Conservation (phyloP, 1,284 basidiomycete genomes). For the Ustilago tritici region DNA sequence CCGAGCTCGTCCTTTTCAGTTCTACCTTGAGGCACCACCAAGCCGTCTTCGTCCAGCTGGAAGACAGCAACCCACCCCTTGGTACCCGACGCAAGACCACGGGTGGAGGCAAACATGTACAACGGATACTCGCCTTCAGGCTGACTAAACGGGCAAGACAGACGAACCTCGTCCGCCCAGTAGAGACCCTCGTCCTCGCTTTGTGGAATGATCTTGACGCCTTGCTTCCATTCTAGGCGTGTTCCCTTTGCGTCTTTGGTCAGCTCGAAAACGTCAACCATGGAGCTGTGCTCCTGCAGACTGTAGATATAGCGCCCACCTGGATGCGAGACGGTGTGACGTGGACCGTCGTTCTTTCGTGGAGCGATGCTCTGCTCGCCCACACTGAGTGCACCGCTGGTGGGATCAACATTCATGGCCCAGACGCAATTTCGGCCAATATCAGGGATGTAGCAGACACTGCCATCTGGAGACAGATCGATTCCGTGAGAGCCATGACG, state of each 20-base stretch:
- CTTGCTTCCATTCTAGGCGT: constrained; percentile 58
- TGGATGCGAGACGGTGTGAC: constrained; percentile 71
- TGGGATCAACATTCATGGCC: constrained; percentile 67
- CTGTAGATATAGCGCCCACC: constrained; percentile 70
- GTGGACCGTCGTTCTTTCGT: constrained; percentile 69
- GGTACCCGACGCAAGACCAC: constrained; percentile 65
- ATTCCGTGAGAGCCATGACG: constrained; percentile 46
- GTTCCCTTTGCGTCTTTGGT: constrained; percentile 24
- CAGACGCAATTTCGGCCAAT: constrained; percentile 71
- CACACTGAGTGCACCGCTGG: constrained; percentile 57
- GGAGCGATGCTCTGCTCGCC: constrained; percentile 69
- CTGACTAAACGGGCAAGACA: constrained; percentile 56
- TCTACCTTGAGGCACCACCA: constrained; percentile 36
- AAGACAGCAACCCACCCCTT: constrained; percentile 70
- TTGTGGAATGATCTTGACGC: constrained; percentile 66
- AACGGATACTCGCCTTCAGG: constrained; percentile 21
- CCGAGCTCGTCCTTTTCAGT: constrained; percentile 16
- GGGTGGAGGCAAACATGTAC: constrained; percentile 70
- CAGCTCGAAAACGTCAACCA: constrained; percentile 64
- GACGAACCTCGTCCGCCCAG: constrained; percentile 71
- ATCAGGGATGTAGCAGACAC: constrained; percentile 20
- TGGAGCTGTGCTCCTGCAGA: constrained; percentile 68
- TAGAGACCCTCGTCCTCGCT: constrained; percentile 48
- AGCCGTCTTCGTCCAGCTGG: constrained; percentile 59
- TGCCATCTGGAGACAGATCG: constrained; percentile 34